Percentiles rank a stretch among this genome's conserved stretches.
Conservation (phyloP, 331 rosid species). For the Prunus yedoensis region DNA sequence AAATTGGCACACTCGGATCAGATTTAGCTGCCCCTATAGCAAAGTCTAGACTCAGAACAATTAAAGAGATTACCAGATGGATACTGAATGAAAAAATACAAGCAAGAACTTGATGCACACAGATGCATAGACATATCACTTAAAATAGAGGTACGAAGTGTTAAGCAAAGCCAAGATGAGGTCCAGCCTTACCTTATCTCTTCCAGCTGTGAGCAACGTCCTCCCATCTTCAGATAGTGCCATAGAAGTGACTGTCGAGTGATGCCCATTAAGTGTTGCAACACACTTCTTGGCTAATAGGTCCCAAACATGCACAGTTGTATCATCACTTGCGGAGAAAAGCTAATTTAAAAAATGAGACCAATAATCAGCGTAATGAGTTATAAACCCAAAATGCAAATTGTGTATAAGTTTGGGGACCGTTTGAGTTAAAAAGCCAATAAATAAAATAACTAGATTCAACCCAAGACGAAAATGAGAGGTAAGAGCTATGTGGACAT, state of each 20-base stretch:
- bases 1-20: background rate
- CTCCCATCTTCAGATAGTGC: conserved; percentile 84
- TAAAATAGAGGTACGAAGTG: background rate
- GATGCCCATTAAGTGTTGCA: conserved; percentile 66
- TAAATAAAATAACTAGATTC: background rate
- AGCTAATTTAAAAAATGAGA: conserved; percentile 43
- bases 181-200: conserved; percentile 69
- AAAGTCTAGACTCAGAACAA: background rate
- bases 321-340: conserved; percentile 94
- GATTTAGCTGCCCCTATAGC: background rate
- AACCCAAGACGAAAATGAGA: background rate
- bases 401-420: no score
- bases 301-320: conserved; percentile 85
- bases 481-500: background rate
- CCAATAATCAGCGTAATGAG: conserved; percentile 19
- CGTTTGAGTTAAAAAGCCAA: background rate
- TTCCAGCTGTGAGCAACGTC: conserved; percentile 86
- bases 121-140: no score
- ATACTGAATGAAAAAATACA: background rate
- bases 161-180: background rate
- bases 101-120: background rate
- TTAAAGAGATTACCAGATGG: background rate
- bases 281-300: conserved; percentile 57
- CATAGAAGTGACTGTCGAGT: conserved; percentile 79
- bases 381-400: background rate